Base-by-base conservation (phyloP, 169 alveolate species). In the Besnoitia besnoiti region DNA sequence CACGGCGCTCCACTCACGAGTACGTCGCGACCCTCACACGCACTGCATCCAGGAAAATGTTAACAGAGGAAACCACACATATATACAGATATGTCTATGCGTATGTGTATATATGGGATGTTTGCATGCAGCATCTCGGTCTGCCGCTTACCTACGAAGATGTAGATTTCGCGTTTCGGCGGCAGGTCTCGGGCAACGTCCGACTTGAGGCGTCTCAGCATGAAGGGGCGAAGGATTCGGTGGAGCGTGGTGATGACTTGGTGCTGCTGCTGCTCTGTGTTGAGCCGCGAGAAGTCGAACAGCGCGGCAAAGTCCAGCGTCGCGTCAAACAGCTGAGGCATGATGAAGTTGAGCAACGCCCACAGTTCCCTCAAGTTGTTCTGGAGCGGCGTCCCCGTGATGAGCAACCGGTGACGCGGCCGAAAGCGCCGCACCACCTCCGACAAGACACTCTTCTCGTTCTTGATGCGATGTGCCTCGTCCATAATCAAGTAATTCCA, bases 301-400 rank as follows among this genome's bases (percentile, higher is more conserved):
- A 88, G 85, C 2, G 73, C 88, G 40, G 46, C 92, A 39, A 88
- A 88, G 85, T 88, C 51, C 19, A 47, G 50, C 33, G 84, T 47
- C 21, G 37, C 21, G 76, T 88, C 92, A 35, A 88, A 88, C 30
- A 88, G 85, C 92, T 88, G 92, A 14, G 99, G 99, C 99, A 98
- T 98, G 82, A 99, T 98, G 95, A 99, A 99, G 96, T 99, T 99
- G 50, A 99, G 96, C 42, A 99, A 95, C 49, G 99, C 99, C 94
- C 99, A 99, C 50, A 99, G 95, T 95, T 99, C 99, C 93, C 98
- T 98, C 97, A 99, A 97, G 46, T 99, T 98, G 95, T 99, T 99
- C 96, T 99, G 98, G 84, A 99, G 97, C 37, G 99, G 99, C 24
- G 99, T 99, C 14, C 99, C 99, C 42, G 99, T 98, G 47, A 99